Base-by-base conservation (phyloP, 1,139 yeast genomes). In the Yamadazyma sp. region DNA sequence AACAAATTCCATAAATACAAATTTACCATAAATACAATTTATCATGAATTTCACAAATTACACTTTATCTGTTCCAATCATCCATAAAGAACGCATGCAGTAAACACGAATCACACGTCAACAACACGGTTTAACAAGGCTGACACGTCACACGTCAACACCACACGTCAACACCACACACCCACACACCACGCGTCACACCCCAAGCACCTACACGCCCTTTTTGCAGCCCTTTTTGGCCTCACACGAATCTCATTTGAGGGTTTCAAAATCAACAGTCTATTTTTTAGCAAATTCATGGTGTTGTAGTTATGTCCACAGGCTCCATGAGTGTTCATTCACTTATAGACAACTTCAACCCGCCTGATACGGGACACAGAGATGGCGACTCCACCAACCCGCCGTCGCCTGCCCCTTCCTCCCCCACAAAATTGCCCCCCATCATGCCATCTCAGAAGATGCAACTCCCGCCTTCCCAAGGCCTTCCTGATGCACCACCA, bases 321-420 rank as follows among this genome's bases (percentile, higher is more conserved):
- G 44, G 56, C 36, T 54, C 63, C 34, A 57, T 58, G 57, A 58
- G 62, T 51, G 63, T 58, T 15, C 52, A 56, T 41, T 54, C 61
- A 34, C 57, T 58, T 35, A 53, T 58, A 27, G 61, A 56, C 32
- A 55, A 49, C 41, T 47, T 43, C 34, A 45, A 38, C 42, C 37
- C 31, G 33, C 10, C 34, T 31, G 37, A 13, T n/a, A 12, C 7
- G 21, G 27, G 27, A 4, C 32, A 21, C 33, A 33, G 13, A 20
- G 39, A 15, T 9, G 15, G 17, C 22, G 14, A 20, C 27, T 30
- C 35, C 14, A 16, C 34, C 9, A 13, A 18, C 32, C 14, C 35
- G 18, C 23, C 29, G 29, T 14, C 42, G 31, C 20, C 33, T 24
- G 22, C 34, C 16, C 20, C 31, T 17, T 24, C 20, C 20, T 25